A percentile compares a stretch with the other conserved stretches of the same genome.
Evolutionary conservation across 768 basidiomycete genomes (phyloP).

Genomic region (Phanerodontia chrysosporium): DNA sequence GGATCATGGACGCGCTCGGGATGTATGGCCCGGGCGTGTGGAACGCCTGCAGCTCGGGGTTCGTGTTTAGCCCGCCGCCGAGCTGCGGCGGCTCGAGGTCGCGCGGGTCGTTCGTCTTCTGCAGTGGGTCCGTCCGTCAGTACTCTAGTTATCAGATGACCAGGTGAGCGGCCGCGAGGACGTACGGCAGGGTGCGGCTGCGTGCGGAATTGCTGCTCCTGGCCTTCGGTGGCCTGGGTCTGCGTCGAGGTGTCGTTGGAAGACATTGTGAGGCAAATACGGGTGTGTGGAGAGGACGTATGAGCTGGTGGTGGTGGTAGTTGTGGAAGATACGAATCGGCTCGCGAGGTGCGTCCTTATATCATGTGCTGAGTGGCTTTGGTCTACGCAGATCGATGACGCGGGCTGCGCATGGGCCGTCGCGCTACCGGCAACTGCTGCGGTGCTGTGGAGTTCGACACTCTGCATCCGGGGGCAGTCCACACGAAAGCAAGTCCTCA

Average conservation of each 20-base stretch:
- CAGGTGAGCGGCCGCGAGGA: background rate
- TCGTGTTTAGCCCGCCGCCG: conserved; percentile 33
- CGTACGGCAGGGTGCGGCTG: conserved; percentile 62
- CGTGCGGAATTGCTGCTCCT: conserved; percentile 45
- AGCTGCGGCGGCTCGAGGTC: conserved; percentile 39
- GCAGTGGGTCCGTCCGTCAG: background rate
- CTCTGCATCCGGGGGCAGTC: background rate
- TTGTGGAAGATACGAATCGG: background rate
- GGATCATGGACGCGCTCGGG: conserved; percentile 40
- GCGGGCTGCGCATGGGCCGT: background rate
- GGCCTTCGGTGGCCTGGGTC: conserved; percentile 14
- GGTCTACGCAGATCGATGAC: conserved; percentile 1
- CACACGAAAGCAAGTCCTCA: too few species aligned
- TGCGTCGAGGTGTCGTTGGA: background rate
- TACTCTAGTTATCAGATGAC: background rate
- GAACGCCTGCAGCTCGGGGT: conserved; percentile 39
- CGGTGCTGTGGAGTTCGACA: conserved; percentile 2
- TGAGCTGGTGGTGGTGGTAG: background rate
- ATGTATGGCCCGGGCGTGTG: conserved; percentile 49
- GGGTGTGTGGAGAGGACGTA: background rate
- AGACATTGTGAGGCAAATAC: background rate
- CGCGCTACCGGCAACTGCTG: background rate
- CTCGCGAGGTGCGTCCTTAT: conserved; percentile 1
- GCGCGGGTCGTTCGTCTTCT: conserved; percentile 61
- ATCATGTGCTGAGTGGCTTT: background rate